Evolutionary conservation across 768 basidiomycete species (phyloP).

Genomic region (Trametes coccinea): DNA sequence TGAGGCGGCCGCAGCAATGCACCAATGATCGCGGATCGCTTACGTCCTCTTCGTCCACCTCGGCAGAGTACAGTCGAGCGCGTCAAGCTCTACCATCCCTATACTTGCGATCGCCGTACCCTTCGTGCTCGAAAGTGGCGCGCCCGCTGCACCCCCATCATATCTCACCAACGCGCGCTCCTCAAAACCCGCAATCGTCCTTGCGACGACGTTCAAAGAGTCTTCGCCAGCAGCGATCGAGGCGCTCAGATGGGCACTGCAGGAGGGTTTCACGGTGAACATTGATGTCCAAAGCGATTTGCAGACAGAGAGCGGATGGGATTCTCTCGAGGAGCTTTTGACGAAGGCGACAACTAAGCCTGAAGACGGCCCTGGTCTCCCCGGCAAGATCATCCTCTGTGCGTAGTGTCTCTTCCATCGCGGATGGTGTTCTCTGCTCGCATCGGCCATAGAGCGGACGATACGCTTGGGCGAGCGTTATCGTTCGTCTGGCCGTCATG

Average conservation of each 20-base stretch:
- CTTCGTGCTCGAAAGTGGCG: constrained; percentile 54
- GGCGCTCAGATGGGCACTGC: constrained; percentile 66
- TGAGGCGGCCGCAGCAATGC: neutral
- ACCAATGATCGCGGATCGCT: neutral
- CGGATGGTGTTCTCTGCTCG: neutral
- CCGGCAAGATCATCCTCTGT: constrained; percentile 68
- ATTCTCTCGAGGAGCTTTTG: constrained; percentile 71
- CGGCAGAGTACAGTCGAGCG: constrained; percentile 14
- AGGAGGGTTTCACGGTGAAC: constrained; percentile 63
- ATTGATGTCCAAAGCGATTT: constrained; percentile 64
- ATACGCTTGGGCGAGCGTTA: too few species aligned
- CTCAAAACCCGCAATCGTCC: constrained; percentile 47
- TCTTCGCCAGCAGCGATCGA: constrained; percentile 50
- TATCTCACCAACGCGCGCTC: constrained; percentile 35
- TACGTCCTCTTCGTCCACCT: neutral
- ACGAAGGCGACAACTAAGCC: constrained; percentile 51
- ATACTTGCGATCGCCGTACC: constrained; percentile 63
- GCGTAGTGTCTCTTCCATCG: constrained; percentile 6
- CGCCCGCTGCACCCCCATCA: constrained; percentile 40
- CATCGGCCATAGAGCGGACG: too few species aligned
- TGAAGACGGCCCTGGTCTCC: constrained; percentile 18
- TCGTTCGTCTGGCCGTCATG: too few species aligned
- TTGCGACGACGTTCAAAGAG: constrained; percentile 57
- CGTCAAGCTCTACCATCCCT: constrained; percentile 27
- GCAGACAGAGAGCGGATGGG: constrained; percentile 53